phyloP scores from a whole-genome alignment of 1,139 yeast genomes.

The Chernovozyma sophiae-reginae region DNA sequence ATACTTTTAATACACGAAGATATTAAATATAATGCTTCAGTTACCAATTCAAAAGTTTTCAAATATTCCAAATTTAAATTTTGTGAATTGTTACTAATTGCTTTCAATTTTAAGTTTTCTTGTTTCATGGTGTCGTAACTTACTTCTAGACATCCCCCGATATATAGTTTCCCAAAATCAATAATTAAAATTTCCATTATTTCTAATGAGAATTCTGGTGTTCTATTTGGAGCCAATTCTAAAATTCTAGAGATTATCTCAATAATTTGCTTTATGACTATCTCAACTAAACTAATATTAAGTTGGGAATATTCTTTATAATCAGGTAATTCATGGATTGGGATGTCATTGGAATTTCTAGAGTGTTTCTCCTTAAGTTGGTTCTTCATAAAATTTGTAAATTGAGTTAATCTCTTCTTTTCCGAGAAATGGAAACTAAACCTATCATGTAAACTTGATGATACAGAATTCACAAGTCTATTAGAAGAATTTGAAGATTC shows the following conservation, averaged over 20 bases:
- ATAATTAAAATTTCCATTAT: constrained; percentile 63
- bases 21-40: constrained; percentile 61
- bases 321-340: constrained; percentile 15
- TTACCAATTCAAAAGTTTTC: constrained; percentile 48
- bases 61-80: not conserved
- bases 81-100: constrained; percentile 4
- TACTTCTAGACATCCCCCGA: constrained; percentile 72
- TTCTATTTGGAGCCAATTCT: constrained; percentile 64
- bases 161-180: constrained; percentile 70
- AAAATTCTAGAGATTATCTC: constrained; percentile 78
- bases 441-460: constrained; percentile 16
- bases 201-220: constrained; percentile 63
- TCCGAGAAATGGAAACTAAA: constrained; percentile 36
- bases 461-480: not conserved
- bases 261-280: constrained; percentile 64
- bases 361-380: constrained; percentile 24
- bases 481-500: not conserved
- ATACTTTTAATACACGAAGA: constrained; percentile 71
- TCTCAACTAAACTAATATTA: constrained; percentile 51
- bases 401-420: constrained; percentile 37
- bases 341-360: constrained; percentile 21
- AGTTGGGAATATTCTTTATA: constrained; percentile 29
- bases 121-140: constrained; percentile 45
- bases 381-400: constrained; percentile 37
- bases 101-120: constrained; percentile 21